Evolutionary conservation across 345 rosid species (phyloP).

Genomic region (Populus alba): DNA sequence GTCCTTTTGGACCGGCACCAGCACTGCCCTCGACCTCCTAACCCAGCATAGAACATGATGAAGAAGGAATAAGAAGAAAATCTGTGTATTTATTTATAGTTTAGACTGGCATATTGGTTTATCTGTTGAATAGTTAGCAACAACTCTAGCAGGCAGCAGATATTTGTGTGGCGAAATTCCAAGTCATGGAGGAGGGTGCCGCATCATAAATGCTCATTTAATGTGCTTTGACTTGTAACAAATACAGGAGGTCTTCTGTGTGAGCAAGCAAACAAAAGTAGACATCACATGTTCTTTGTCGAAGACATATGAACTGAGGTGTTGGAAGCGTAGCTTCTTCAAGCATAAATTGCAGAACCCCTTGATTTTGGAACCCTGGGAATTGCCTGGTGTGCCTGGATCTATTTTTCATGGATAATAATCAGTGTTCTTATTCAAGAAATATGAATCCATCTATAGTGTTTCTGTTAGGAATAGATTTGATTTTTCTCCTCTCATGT

Average conservation of each 20-base stretch:
- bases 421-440: neutral
- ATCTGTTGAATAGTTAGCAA: neutral
- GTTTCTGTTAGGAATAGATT: neutral
- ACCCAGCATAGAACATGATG: neutral
- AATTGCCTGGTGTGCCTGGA: neutral
- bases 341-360: neutral
- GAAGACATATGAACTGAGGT: neutral
- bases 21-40: neutral
- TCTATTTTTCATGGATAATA: neutral
- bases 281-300: neutral
- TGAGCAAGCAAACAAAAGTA: neutral
- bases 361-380: neutral
- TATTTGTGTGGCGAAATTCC: neutral
- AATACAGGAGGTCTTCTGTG: neutral
- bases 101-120: neutral
- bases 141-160: neutral
- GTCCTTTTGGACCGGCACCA: neutral
- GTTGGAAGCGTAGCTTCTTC: neutral
- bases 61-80: neutral
- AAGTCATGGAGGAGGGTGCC: neutral
- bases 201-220: neutral
- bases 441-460: neutral
- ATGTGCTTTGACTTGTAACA: neutral
- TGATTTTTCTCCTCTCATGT: neutral
- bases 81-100: no score